Base-by-base conservation (phyloP, 75 land plant genomes). In the Selaginella moellendorffii region DNA sequence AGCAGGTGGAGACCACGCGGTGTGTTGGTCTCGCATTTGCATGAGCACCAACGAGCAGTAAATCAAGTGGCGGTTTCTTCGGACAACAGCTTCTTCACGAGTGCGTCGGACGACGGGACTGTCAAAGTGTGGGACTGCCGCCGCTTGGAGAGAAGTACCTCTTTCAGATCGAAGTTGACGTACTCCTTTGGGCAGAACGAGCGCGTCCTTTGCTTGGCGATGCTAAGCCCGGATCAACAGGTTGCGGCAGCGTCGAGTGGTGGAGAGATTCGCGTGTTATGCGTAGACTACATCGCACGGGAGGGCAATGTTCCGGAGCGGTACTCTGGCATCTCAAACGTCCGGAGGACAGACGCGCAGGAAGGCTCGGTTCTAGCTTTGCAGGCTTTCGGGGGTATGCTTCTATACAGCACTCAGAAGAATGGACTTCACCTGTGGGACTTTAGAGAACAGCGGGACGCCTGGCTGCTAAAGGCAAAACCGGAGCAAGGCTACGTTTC, bases 341-440 rank as follows among this genome's bases (percentile, higher is more conserved):
- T 87, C 8, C 78, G 80, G 60, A 90, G 76, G 70, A 70, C 77
- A 54, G 86, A 84, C 12, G 63, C 68, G 19, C 78, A 82, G 14
- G 99, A 89, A 71, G 99, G 99, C 63, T 79, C 85, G 2, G 77
- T 90, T 22, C 62, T 86, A 19, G 73, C 77, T 31, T 66, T 95
- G 52, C 67, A 82, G 71, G 90, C 73, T 54, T 80, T 81, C 63
- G 75, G 78, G 60, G 74, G 72, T 10, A 80, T 81, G 79, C 52
- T 95, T 26, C 78, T 95, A 61, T 95, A 86, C 64, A 95, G 88
- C 76, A 86, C 97, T n/a, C 84, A 81, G 56, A 66, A 77, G 54
- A 82, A 78, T 72, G 88, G 88, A 19, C 82, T 95, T 24, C 91
- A 90, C 79, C 80, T 95, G 5, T 95, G 88, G 91, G 99, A 95